A percentile compares a stretch with the other conserved stretches of the same genome.
Conservation (phyloP, 768 basidiomycete genomes). For the Paxillus rubicundulus region DNA sequence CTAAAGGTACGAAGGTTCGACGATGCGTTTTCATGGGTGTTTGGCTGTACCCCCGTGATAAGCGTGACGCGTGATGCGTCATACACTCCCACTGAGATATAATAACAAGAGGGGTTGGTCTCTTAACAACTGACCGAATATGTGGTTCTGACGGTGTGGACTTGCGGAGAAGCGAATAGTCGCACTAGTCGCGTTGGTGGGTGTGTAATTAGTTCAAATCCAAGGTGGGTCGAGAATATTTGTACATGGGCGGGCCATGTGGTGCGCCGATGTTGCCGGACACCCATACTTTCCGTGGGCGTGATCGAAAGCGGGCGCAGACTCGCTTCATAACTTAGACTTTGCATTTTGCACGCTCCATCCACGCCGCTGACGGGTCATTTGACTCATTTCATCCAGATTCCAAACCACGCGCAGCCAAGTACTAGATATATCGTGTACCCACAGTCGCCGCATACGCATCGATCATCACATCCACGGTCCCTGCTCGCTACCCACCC, state of each 20-base stretch:
- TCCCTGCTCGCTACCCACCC: background rate
- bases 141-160: background rate
- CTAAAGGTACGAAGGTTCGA: background rate
- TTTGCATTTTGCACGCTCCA: conserved; percentile 1
- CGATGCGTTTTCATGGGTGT: background rate
- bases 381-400: background rate
- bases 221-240: too few relatives aligned
- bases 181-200: too few relatives aligned
- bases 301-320: conserved; percentile 11
- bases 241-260: too few relatives aligned
- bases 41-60: too few relatives aligned
- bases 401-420: too few relatives aligned
- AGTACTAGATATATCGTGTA: background rate
- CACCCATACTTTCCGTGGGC: background rate
- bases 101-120: background rate
- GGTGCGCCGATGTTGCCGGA: background rate
- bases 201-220: too few relatives aligned
- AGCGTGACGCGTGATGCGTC: too few relatives aligned
- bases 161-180: too few relatives aligned
- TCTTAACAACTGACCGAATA: background rate
- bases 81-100: background rate
- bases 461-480: background rate
- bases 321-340: background rate
- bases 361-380: conserved; percentile 18
- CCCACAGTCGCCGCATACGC: background rate